These are phyloP conservation scores for Phylloporus scabripes DNA, from an alignment of 768 basidiomycete species.

Conservation along the genomic window DNA sequence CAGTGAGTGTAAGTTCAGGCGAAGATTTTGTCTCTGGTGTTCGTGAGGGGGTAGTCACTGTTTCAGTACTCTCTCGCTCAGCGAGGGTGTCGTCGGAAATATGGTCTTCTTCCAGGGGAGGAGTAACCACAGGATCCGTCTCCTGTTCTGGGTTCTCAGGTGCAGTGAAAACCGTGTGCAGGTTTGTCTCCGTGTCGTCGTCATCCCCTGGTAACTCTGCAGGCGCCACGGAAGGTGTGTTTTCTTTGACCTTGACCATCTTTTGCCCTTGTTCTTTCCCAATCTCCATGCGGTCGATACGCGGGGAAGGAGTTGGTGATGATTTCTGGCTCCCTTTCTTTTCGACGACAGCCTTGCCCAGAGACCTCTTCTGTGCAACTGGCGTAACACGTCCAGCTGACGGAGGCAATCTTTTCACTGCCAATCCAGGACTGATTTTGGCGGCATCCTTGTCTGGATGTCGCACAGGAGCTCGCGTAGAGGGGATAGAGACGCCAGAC, in stretches of 20 bases:
- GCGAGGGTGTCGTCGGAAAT: conserved; percentile 16
- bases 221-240: conserved; percentile 12
- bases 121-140: conserved; percentile 6
- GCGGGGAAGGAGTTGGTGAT: conserved; percentile 14
- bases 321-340: conserved; percentile 15
- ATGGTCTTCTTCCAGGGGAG: conserved; percentile 12
- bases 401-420: conserved; percentile 16
- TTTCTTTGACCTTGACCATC: conserved; percentile 17
- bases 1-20: conserved; percentile 15
- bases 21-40: conserved; percentile 17
- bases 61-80: conserved; percentile 24
- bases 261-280: conserved; percentile 37
- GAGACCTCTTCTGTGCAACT: conserved; percentile 15
- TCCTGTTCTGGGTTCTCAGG: conserved; percentile 12
- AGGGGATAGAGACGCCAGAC: conserved; percentile 24
- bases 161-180: conserved; percentile 19
- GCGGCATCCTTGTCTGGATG: conserved; percentile 20
- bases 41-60: conserved; percentile 20
- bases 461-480: conserved; percentile 22
- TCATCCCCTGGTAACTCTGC: conserved; percentile 33
- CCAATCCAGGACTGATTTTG: conserved; percentile 21
- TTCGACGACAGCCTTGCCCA: conserved; percentile 11
- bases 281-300: conserved; percentile 13
- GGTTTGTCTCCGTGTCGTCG: conserved; percentile 33
- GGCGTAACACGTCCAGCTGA: conserved; percentile 22